A percentile compares a stretch with the other conserved stretches of the same genome.
These are phyloP conservation scores for Chrysoporthe austroafricana DNA, from an alignment of 2,329 filamentous ascomycete genomes.

Conservation along the genomic window DNA sequence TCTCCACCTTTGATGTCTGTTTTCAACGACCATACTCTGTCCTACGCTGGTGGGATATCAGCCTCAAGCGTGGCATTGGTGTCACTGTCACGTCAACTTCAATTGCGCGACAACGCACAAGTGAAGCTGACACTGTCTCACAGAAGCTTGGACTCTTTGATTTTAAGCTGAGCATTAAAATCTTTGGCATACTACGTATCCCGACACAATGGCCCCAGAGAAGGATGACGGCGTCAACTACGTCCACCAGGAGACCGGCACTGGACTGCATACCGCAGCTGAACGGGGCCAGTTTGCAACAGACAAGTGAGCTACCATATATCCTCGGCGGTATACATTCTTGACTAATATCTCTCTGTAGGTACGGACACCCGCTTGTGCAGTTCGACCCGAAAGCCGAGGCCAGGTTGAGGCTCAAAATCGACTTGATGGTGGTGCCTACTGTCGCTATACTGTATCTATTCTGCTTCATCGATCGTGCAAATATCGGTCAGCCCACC, in stretches of 20 bases:
- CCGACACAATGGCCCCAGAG: background rate
- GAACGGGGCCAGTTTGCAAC: slow-evolving; percentile 51
- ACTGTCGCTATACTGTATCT: slow-evolving; percentile 69
- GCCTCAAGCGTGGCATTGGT: background rate
- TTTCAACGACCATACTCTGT: background rate
- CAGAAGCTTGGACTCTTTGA: background rate
- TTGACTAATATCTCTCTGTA: slow-evolving; percentile 31
- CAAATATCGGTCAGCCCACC: slow-evolving; percentile 64
- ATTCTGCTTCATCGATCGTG: slow-evolving; percentile 76
- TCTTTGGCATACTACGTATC: background rate
- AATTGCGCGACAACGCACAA: background rate
- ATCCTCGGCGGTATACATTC: too few relatives aligned
- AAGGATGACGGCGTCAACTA: slow-evolving; percentile 22
- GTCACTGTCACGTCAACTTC: background rate
- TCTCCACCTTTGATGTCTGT: background rate
- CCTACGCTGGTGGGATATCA: background rate
- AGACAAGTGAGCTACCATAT: slow-evolving; percentile 43
- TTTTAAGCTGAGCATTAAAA: slow-evolving; percentile 1
- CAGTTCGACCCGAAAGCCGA: slow-evolving; percentile 63
- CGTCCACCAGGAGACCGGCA: slow-evolving; percentile 18
- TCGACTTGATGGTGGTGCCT: slow-evolving; percentile 68
- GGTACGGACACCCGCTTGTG: slow-evolving; percentile 54
- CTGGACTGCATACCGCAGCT: slow-evolving; percentile 37
- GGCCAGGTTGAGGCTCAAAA: slow-evolving; percentile 61
- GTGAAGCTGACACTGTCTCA: background rate